These are phyloP conservation scores for Erucastrum elatum DNA, from an alignment of 345 rosid genomes.

Conservation along the genomic window DNA sequence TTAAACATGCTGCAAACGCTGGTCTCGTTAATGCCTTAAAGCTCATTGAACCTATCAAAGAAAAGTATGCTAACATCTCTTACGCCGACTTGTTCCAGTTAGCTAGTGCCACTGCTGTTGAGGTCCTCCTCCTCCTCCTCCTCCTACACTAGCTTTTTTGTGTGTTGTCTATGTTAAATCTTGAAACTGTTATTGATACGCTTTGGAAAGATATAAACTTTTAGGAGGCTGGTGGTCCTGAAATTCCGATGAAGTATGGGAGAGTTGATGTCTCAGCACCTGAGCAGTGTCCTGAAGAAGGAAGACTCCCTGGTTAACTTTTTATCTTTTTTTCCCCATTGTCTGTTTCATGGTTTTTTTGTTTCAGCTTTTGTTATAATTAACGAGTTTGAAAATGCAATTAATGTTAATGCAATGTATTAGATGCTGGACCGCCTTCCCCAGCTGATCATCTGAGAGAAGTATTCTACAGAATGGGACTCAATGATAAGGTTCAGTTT, in stretches of 20 bases:
- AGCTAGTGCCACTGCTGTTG: conserved; percentile 91
- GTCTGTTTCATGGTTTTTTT: conserved; percentile 29
- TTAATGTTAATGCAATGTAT: conserved; percentile 18
- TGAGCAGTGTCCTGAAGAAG: conserved; percentile 92
- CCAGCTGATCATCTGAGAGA: conserved; percentile 83
- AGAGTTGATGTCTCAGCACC: conserved; percentile 77
- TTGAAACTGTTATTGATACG: conserved; percentile 22
- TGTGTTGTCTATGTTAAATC: background rate
- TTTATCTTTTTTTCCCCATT: conserved; percentile 23
- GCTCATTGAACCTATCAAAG: conserved; percentile 79
- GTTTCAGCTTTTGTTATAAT: background rate
- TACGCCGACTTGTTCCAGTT: conserved; percentile 95
- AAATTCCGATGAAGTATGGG: conserved; percentile 90
- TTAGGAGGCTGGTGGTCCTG: conserved; percentile 97
- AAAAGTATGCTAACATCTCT: conserved; percentile 71
- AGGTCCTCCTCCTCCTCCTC: conserved; percentile 46
- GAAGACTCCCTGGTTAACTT: conserved; percentile 92
- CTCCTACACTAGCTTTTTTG: background rate
- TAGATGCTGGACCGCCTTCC: conserved; percentile 90
- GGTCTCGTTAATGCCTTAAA: conserved; percentile 86
- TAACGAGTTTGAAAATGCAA: background rate
- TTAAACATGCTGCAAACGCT: conserved; percentile 93
- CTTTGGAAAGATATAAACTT: background rate
- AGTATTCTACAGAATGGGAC: conserved; percentile 92
- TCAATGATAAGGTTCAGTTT: conserved; percentile 68